Evolutionary conservation across 2,329 filamentous ascomycete genomes (phyloP).

Genomic region (Colletotrichum phormii): DNA sequence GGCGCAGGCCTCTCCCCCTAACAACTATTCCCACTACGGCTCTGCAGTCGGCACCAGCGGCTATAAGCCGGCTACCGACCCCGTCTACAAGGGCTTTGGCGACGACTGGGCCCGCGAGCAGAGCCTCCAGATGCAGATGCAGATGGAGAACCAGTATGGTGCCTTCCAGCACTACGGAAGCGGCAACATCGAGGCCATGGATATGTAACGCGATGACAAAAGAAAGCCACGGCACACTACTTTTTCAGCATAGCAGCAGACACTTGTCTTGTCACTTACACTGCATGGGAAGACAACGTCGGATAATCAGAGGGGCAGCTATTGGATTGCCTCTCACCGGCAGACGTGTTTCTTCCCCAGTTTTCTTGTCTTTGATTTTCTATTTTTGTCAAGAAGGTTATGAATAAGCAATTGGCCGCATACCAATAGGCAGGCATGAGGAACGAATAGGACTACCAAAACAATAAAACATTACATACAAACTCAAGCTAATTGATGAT

Average conservation of each 20-base stretch:
- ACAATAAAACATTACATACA: not conserved
- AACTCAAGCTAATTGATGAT: not conserved
- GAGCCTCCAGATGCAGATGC: conserved; percentile 61
- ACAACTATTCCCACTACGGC: conserved; percentile 58
- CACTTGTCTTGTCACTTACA: conserved; percentile 7
- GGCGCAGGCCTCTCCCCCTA: conserved; percentile 49
- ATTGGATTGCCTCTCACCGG: not conserved
- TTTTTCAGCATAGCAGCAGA: conserved; percentile 27
- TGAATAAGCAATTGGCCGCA: conserved; percentile 19
- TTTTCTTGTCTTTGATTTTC: not conserved
- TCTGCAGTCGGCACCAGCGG: conserved; percentile 47
- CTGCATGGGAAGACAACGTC: conserved; percentile 10
- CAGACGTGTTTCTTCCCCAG: not conserved
- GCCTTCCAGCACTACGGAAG: conserved; percentile 63
- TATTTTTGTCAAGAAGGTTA: conserved; percentile 15
- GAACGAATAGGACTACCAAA: conserved; percentile 19
- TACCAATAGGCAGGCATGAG: conserved; percentile 31
- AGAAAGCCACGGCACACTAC: conserved; percentile 26
- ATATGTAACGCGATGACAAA: conserved; percentile 49
- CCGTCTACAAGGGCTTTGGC: conserved; percentile 68
- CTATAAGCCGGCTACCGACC: conserved; percentile 66
- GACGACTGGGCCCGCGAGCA: conserved; percentile 47
- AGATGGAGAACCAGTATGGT: conserved; percentile 78
- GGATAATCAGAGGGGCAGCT: not conserved
- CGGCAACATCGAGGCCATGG: conserved; percentile 62